Evolutionary conservation across 2,329 filamentous ascomycete species (phyloP).

Genomic region (Lachnellula arida): DNA sequence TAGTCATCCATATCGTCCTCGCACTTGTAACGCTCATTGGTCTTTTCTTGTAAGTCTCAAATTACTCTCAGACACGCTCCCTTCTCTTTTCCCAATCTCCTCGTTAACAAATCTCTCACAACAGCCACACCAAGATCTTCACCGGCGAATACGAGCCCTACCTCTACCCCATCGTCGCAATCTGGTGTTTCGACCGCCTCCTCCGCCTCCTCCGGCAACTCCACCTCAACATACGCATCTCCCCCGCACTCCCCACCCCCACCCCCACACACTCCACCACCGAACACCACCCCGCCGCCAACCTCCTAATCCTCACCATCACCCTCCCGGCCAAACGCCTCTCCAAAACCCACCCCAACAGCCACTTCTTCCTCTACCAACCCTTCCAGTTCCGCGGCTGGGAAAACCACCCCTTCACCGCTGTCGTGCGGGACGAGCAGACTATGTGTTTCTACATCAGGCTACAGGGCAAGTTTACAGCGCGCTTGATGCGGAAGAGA

Average conservation of each 20-base stretch:
- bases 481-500: no score
- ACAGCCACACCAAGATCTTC: constrained; percentile 40
- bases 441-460: no score
- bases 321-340: not conserved
- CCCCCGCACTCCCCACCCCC: not conserved
- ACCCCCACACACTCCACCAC: no score
- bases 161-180: constrained; percentile 31
- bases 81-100: no score
- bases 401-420: constrained; percentile 48
- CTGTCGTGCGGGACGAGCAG: not conserved
- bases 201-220: constrained; percentile 40
- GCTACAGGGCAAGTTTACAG: no score
- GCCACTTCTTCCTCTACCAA: constrained; percentile 43
- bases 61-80: not conserved
- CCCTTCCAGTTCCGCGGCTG: constrained; percentile 40
- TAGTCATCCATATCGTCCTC: constrained; percentile 47
- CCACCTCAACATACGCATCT: constrained; percentile 6
- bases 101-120: no score
- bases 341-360: constrained; percentile 37
- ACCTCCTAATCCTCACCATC: no score
- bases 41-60: constrained; percentile 10
- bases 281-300: no score
- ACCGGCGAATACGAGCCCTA: constrained; percentile 46
- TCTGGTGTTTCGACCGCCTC: constrained; percentile 45
- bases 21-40: constrained; percentile 43